Evolutionary conservation across 23 red algal species (phyloP).

Genomic region (Pyropia haitanensis): DNA sequence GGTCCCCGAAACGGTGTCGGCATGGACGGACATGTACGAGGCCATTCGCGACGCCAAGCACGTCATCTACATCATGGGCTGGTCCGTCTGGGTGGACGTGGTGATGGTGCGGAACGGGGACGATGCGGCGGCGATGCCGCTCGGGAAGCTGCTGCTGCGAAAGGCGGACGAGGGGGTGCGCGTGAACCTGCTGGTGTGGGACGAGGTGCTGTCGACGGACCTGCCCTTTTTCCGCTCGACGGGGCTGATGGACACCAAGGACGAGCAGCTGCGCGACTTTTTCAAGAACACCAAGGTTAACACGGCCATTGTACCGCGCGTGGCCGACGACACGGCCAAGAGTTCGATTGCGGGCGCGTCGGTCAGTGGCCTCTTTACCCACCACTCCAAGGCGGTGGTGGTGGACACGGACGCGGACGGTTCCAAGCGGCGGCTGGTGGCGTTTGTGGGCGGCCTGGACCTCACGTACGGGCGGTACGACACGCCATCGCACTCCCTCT

Average conservation of each 20-base stretch:
- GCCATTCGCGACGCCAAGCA: slow-evolving; percentile 31
- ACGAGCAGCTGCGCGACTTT: slow-evolving; percentile 42
- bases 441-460: slow-evolving; percentile 57
- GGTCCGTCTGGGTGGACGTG: slow-evolving; percentile 50
- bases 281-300: slow-evolving; percentile 48
- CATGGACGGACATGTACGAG: slow-evolving; percentile 36
- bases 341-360: slow-evolving; percentile 19
- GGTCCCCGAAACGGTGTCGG: background rate
- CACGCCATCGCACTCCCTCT: slow-evolving; percentile 34
- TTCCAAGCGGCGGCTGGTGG: slow-evolving; percentile 21
- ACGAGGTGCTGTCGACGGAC: slow-evolving; percentile 50
- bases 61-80: slow-evolving; percentile 57
- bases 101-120: slow-evolving; percentile 18
- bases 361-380: slow-evolving; percentile 41
- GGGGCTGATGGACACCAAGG: slow-evolving; percentile 54
- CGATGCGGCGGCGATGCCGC: slow-evolving; percentile 6
- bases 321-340: slow-evolving; percentile 22
- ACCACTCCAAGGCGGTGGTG: slow-evolving; percentile 46
- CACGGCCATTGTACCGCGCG: slow-evolving; percentile 43
- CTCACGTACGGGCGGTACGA: slow-evolving; percentile 51
- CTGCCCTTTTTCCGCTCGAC: slow-evolving; percentile 21
- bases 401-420: slow-evolving; percentile 20
- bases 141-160: slow-evolving; percentile 34
- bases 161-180: slow-evolving; percentile 36
- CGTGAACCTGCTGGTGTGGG: slow-evolving; percentile 55